phyloP scores from a whole-genome alignment of 352 stramenopile genomes.

The Phytophthora uliginosa region DNA sequence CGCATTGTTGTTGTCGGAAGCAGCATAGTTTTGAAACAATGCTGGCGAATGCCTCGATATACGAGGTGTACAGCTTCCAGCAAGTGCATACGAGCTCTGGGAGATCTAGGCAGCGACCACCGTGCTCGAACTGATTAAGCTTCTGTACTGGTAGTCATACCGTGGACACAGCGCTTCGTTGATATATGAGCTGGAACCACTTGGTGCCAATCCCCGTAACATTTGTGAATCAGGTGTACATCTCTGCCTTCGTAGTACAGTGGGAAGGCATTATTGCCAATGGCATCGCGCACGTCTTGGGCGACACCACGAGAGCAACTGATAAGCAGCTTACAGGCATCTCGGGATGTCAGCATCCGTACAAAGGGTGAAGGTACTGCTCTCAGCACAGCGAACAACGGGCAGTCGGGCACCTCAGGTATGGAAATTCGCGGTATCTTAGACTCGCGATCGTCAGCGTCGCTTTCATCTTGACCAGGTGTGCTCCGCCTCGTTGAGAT shows the following conservation, averaged over 20 bases:
- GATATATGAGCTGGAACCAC: constrained; percentile 1
- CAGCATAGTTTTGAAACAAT: constrained; percentile 8
- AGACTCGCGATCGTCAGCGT: neutral
- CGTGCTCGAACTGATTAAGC: neutral
- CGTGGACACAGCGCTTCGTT: neutral
- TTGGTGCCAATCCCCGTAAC: constrained; percentile 10
- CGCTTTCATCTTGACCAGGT: neutral
- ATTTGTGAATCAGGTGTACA: constrained; percentile 11
- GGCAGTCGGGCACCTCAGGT: neutral
- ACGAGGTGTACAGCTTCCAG: constrained; percentile 11
- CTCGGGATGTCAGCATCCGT: neutral
- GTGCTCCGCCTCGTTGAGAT: neutral
- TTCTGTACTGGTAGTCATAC: neutral
- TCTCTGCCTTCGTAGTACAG: constrained; percentile 1
- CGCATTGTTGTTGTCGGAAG: neutral
- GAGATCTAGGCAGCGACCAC: neutral
- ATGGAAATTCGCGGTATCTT: neutral
- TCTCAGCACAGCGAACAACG: neutral
- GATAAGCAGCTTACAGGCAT: constrained; percentile 1
- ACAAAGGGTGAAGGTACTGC: neutral
- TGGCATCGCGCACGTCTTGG: constrained; percentile 12
- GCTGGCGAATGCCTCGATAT: constrained; percentile 8
- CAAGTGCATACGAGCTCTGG: constrained; percentile 6
- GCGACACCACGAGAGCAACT: constrained; percentile 7
- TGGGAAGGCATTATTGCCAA: constrained; percentile 3